Evolutionary conservation across 1,139 yeast species (phyloP).

Genomic region (Taphrina deformans): DNA sequence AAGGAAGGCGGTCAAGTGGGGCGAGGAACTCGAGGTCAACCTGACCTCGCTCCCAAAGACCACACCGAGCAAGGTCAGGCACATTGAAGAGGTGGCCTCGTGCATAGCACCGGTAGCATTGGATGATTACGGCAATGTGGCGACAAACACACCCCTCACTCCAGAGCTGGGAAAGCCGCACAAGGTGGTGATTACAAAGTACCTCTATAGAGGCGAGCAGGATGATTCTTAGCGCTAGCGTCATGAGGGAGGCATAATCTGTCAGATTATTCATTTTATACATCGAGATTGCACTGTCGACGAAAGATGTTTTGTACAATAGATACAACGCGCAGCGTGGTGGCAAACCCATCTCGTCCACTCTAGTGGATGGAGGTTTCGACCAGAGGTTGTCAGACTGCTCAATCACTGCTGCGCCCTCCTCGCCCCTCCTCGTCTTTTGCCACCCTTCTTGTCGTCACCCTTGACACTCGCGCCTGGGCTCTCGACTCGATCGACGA

Average conservation of each 20-base stretch:
- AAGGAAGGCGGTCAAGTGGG: slow-evolving; percentile 32
- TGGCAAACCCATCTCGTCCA: no score
- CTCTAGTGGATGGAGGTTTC: no score
- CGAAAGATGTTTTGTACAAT: no score
- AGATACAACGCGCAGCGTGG: no score
- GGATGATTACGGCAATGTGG: slow-evolving; percentile 34
- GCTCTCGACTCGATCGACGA: slow-evolving; percentile 16
- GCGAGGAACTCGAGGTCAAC: slow-evolving; percentile 31
- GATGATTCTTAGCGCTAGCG: slow-evolving; percentile 24
- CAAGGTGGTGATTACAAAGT: slow-evolving; percentile 32
- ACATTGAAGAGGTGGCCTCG: slow-evolving; percentile 11
- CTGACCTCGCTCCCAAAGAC: slow-evolving; percentile 23
- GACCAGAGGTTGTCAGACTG: no score
- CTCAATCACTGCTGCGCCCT: no score
- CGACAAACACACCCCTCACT: slow-evolving; percentile 32
- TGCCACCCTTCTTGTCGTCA: background rate
- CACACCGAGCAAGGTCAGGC: slow-evolving; percentile 6
- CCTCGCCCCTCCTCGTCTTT: background rate
- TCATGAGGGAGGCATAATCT: no score
- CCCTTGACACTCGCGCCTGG: background rate
- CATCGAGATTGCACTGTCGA: no score
- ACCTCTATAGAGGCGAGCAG: slow-evolving; percentile 34
- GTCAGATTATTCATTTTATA: no score
- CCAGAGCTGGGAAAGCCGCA: slow-evolving; percentile 32
- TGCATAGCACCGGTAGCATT: slow-evolving; percentile 27